These are phyloP conservation scores for Noccaea caerulescens DNA, from an alignment of 345 rosid species.

Conservation along the genomic window DNA sequence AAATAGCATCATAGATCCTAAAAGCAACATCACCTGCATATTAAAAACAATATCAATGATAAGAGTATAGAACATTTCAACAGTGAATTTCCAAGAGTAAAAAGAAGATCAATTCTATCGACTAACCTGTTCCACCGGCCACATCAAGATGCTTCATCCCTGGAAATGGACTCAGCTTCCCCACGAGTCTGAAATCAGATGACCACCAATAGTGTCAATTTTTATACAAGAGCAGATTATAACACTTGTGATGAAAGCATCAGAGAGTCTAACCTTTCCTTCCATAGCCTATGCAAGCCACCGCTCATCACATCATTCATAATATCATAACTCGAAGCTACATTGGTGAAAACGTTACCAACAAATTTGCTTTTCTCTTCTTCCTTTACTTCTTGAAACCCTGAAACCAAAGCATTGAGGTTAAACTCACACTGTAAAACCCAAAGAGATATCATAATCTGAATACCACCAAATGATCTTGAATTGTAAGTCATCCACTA, in stretches of 20 bases:
- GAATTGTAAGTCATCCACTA: background rate
- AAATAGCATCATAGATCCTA: slow-evolving; percentile 69
- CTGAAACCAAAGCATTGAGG: slow-evolving; percentile 46
- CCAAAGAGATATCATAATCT: background rate
- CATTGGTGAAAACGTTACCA: slow-evolving; percentile 80
- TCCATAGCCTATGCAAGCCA: slow-evolving; percentile 93
- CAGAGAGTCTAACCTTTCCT: slow-evolving; percentile 66
- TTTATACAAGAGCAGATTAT: slow-evolving; percentile 9
- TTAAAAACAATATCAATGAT: slow-evolving; percentile 20
- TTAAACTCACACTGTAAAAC: slow-evolving; percentile 1
- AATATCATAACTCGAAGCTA: slow-evolving; percentile 90
- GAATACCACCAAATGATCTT: background rate
- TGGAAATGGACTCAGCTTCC: slow-evolving; percentile 79
- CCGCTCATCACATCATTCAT: slow-evolving; percentile 99
- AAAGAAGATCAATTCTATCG: background rate
- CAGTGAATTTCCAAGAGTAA: background rate
- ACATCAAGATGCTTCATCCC: slow-evolving; percentile 99
- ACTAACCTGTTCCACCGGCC: slow-evolving; percentile 93
- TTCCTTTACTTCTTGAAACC: slow-evolving; percentile 83
- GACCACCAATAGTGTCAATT: slow-evolving; percentile 8
- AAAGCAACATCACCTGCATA: slow-evolving; percentile 93
- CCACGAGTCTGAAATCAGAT: slow-evolving; percentile 66
- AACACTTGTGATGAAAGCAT: background rate
- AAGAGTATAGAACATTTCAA: background rate
- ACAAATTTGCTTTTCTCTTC: slow-evolving; percentile 89